These are phyloP conservation scores for Giardia duodenalis DNA, from an alignment of 208 protist species.

Conservation along the genomic window DNA sequence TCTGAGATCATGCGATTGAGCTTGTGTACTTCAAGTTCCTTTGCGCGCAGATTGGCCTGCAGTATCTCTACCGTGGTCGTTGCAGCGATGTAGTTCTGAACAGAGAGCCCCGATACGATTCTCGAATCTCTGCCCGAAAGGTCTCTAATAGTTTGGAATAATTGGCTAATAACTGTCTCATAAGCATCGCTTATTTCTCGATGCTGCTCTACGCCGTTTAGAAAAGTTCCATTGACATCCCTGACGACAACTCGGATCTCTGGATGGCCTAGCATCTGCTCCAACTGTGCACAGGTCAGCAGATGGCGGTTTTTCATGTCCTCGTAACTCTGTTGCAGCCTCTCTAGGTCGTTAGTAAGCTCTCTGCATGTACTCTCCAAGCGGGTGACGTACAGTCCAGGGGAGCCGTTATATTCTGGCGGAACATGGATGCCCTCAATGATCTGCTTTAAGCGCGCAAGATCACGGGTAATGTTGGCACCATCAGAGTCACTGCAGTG, in stretches of 20 bases:
- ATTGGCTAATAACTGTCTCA: background rate
- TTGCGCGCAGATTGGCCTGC: background rate
- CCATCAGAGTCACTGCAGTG: too few species aligned
- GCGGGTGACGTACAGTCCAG: background rate
- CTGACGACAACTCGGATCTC: background rate
- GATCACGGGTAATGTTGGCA: background rate
- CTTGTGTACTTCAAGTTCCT: background rate
- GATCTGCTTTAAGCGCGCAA: background rate
- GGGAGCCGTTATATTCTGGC: background rate
- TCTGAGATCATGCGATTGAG: background rate
- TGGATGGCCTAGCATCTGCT: background rate
- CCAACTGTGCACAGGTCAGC: background rate
- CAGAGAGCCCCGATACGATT: background rate
- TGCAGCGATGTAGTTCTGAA: background rate
- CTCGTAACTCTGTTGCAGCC: background rate
- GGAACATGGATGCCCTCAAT: background rate
- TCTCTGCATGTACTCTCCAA: background rate
- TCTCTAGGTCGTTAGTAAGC: background rate
- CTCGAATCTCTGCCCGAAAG: background rate
- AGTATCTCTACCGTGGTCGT: background rate
- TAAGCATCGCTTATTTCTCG: background rate
- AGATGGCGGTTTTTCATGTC: too few species aligned
- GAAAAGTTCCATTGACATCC: background rate
- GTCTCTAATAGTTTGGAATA: background rate
- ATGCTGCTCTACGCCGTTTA: background rate